Evolutionary conservation across 768 basidiomycete species (phyloP), one percentile per base, ranked within the genome.

Genomic region (Boletus rubroflammeus): DNA sequence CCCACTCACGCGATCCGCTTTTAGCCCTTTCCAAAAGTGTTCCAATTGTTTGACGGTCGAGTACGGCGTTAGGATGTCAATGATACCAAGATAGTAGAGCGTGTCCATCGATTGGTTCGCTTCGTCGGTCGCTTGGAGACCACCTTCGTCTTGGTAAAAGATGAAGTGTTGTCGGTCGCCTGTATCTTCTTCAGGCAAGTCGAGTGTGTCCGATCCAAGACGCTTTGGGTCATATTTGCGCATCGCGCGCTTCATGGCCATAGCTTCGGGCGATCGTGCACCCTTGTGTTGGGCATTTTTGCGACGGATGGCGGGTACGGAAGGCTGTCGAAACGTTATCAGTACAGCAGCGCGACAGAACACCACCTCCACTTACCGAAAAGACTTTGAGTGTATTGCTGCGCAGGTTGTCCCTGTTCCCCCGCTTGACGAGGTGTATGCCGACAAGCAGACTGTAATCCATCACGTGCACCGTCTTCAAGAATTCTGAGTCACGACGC

Each of bases 131-230:
- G 94, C 92, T 31, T 88, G 80, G 41, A 96, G 67, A 0, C 97
- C 97, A 13, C 94, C 94, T 62, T 98, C 97, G 66, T 99, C 95
- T 63, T 95, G 92, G 67, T 97, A 98, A 72, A 99, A 99, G 26
- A 98, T 71, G 67, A 96, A 93, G 54, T 90, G 82, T 25, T 81
- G 71, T 32, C 81, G 70, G 32, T 70, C 71, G 34, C 83, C 81
- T 2, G 80, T 78, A 64, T 88, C 80, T 64, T 81, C 73, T 63
- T 87, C 86, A 0, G 83, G 86, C 28, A 86, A 75, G 51, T 80
- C 75, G 32, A 83, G 72, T 1, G 77, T 72, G 8, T 68, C 72
- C 34, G 73, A 72, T 8, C 81, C 85, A 2, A 94, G 74, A 2
- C 81, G 79, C 60, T 90, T 85, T 0, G 85, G 86, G 64, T 94